Evolutionary conservation across 2,329 filamentous ascomycete species (phyloP).

Genomic region (Neopestalotiopsis rosae): DNA sequence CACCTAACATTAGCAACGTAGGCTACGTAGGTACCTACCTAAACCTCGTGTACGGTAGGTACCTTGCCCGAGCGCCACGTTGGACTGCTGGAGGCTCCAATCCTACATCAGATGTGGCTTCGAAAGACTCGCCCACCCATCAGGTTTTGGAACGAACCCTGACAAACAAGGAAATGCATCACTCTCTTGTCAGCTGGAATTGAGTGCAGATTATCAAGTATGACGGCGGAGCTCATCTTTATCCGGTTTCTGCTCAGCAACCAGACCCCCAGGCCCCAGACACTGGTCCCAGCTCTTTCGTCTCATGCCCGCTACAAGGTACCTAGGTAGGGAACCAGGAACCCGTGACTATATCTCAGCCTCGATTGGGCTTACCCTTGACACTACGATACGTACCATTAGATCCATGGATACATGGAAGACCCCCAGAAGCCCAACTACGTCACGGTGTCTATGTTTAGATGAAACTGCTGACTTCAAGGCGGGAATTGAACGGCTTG

Average conservation of each 20-base stretch:
- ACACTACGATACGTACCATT: background rate
- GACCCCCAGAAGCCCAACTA: background rate
- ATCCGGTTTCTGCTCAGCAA: constrained; percentile 1
- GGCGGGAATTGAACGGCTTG: background rate
- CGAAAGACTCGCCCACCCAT: background rate
- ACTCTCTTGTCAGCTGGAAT: background rate
- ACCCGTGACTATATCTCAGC: constrained; percentile 1
- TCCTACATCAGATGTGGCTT: background rate
- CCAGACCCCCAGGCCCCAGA: background rate
- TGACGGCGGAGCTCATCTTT: background rate
- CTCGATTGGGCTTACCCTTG: background rate
- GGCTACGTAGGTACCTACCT: background rate
- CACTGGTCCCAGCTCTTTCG: background rate
- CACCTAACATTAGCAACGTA: background rate
- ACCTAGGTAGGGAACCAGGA: background rate
- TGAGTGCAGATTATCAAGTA: background rate
- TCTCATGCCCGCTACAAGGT: background rate
- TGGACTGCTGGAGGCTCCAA: background rate
- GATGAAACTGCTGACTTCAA: constrained; percentile 4
- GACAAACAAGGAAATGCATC: background rate
- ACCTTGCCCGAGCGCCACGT: background rate
- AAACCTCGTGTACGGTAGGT: background rate
- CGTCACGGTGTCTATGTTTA: constrained; percentile 8
- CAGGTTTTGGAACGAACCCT: background rate
- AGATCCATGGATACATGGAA: background rate